Conservation (phyloP, 2,329 filamentous ascomycete species). For the Trichoderma semiorbis region DNA sequence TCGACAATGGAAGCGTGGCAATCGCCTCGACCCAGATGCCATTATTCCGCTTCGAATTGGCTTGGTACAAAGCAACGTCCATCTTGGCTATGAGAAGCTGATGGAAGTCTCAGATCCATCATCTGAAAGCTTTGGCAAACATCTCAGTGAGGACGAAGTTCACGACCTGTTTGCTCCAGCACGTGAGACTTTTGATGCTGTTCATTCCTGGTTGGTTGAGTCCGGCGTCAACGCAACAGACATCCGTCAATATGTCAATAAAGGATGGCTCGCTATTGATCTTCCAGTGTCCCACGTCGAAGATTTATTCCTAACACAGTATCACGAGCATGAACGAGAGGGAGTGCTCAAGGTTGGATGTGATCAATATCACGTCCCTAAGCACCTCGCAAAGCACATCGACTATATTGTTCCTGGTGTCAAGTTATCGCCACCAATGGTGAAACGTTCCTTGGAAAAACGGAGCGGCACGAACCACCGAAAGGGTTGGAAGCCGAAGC, state of each 20-base stretch:
- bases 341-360: conserved; percentile 25
- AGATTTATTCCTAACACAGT: conserved; percentile 15
- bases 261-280: conserved; percentile 38
- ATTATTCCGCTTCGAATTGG: conserved; percentile 38
- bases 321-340: conserved; percentile 19
- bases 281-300: conserved; percentile 18
- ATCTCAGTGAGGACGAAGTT: conserved; percentile 43
- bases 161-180: conserved; percentile 40
- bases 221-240: conserved; percentile 48
- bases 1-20: conserved; percentile 15
- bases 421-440: conserved; percentile 33
- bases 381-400: conserved; percentile 37
- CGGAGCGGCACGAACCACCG: not conserved
- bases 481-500: conserved; percentile 12
- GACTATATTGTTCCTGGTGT: conserved; percentile 50
- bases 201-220: conserved; percentile 49
- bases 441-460: conserved; percentile 9
- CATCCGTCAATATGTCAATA: conserved; percentile 47
- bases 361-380: conserved; percentile 39
- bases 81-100: conserved; percentile 41
- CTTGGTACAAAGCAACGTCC: conserved; percentile 42
- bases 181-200: conserved; percentile 44
- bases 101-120: conserved; percentile 42
- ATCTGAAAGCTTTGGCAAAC: conserved; percentile 43
- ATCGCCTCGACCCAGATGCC: conserved; percentile 9